Base-by-base conservation (phyloP, 139 green algal species). In the Chlorokybus atmophyticus region DNA sequence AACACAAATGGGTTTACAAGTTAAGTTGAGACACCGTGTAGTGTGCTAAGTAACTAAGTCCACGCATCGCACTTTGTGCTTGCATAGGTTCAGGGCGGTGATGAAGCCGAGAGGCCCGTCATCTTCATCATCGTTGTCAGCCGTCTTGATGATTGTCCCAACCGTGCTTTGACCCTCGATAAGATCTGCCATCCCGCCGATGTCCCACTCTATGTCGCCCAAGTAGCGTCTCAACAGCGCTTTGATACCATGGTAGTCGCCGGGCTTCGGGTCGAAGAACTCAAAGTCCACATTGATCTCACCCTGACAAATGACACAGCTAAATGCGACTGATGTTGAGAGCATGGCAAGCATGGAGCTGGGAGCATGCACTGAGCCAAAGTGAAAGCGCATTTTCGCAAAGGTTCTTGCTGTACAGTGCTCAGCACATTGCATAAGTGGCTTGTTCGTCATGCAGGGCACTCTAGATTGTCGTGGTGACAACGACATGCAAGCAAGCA, bases 161-260 rank as follows among this genome's bases (percentile, higher is more conserved):
- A 93, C 83, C 10, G 57, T 77, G 17, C 84, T 68, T 39, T 58
- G 19, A 4, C 29, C 21, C 7, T 93, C 84, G 32, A 94, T 76
- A 7, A 73, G 61, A 30, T 94, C 75, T 1, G 79, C 71, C 19
- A 94, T 68, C n/a, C 66, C 75, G 2, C 71, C 77, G 51, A 60
- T 68, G 50, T 80, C 73, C 54, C 75, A 94, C 35, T 66, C 32
- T 29, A 78, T 85, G 58, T 93, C 62, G 51, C 67, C 84, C 30
- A 94, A 70, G 54, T 84, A 93, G 3, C 40, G 77, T 26, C 62
- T 44, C 56, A 94, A 62, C 55, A 95, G 67, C 1, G 74, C 75
- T 38, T 82, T 85, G 6, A 94, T 57, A 21, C 86, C 86, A 8
- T 85, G 83, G 48, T 87, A 95, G 71, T 94, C 86, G 0, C 62